phyloP scores from a whole-genome alignment of 352 stramenopile genomes.

The Globisporangium okanoganense region DNA sequence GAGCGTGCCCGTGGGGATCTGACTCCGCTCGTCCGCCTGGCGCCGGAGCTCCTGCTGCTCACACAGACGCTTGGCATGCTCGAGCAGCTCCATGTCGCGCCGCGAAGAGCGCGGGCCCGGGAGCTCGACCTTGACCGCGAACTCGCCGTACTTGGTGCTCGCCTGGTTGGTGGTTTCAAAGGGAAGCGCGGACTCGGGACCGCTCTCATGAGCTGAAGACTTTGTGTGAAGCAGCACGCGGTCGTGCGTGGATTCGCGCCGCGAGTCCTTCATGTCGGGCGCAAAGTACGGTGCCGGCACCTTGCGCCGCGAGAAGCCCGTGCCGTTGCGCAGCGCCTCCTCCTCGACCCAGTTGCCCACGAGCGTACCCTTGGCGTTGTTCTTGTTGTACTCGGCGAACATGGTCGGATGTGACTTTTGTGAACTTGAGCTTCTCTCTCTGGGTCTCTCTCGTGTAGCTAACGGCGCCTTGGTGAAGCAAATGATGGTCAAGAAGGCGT shows the following conservation, averaged over 20 bases:
- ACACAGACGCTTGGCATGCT: constrained; percentile 35
- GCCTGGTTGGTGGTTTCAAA: constrained; percentile 66
- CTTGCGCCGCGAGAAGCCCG: constrained; percentile 55
- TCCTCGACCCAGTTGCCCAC: constrained; percentile 87
- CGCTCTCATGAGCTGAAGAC: background rate
- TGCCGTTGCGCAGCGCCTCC: constrained; percentile 53
- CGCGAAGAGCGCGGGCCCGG: constrained; percentile 38
- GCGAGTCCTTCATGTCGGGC: constrained; percentile 42
- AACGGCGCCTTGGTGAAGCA: background rate
- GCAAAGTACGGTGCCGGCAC: constrained; percentile 33
- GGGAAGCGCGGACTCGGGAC: constrained; percentile 1
- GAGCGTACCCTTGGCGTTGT: constrained; percentile 67
- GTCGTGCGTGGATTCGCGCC: constrained; percentile 40
- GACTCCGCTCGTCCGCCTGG: constrained; percentile 21
- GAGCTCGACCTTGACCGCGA: constrained; percentile 21
- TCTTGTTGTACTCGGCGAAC: constrained; percentile 78
- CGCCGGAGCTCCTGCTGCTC: constrained; percentile 28
- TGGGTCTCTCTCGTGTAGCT: background rate
- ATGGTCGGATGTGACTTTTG: constrained; percentile 11
- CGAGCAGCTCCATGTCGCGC: constrained; percentile 37
- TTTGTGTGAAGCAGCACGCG: constrained; percentile 45
- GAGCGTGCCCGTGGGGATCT: constrained; percentile 20
- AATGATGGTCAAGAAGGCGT: background rate
- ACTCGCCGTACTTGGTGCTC: constrained; percentile 43
- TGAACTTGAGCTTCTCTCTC: background rate